These are phyloP conservation scores for Funneliformis mosseae DNA, from an alignment of 192 early-diverging fungal genomes.

Conservation along the genomic window DNA sequence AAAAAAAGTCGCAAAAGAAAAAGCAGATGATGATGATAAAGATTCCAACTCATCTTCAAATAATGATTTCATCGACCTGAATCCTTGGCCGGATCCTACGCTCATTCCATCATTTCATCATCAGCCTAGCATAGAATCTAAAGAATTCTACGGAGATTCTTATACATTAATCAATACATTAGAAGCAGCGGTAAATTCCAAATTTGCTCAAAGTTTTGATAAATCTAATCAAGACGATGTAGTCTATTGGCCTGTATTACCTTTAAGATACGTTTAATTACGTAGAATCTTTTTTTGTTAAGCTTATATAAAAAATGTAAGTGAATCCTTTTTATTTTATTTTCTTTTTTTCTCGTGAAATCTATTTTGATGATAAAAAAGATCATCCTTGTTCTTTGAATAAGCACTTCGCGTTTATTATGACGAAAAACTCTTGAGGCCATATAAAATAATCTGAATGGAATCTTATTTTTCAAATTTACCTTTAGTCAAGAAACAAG, in stretches of 20 bases:
- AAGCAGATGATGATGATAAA: not conserved
- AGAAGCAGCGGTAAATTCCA: conserved; percentile 11
- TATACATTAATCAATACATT: not conserved
- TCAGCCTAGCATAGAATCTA: not conserved
- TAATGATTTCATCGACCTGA: not conserved
- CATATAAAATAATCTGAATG: not conserved
- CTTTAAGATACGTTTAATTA: conserved; percentile 17
- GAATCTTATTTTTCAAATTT: not conserved
- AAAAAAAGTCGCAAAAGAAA: not conserved
- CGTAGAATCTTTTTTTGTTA: not conserved
- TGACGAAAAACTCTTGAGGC: not conserved
- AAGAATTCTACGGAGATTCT: not conserved
- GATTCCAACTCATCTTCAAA: not conserved
- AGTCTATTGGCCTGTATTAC: conserved; percentile 29
- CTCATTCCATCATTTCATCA: not conserved
- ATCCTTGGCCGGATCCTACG: not conserved
- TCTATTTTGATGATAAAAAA: conserved; percentile 7
- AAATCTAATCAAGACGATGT: not conserved
- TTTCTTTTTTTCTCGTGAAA: not conserved
- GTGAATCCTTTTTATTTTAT: not conserved
- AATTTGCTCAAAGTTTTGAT: conserved; percentile 3
- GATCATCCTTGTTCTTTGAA: conserved; percentile 27
- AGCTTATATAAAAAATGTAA: not conserved
- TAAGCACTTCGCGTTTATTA: not conserved
- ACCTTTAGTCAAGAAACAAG: not conserved